Percentiles rank a stretch among this genome's conserved stretches.
phyloP scores from a whole-genome alignment of 345 rosid species.

The Microthlaspi erraticum region DNA sequence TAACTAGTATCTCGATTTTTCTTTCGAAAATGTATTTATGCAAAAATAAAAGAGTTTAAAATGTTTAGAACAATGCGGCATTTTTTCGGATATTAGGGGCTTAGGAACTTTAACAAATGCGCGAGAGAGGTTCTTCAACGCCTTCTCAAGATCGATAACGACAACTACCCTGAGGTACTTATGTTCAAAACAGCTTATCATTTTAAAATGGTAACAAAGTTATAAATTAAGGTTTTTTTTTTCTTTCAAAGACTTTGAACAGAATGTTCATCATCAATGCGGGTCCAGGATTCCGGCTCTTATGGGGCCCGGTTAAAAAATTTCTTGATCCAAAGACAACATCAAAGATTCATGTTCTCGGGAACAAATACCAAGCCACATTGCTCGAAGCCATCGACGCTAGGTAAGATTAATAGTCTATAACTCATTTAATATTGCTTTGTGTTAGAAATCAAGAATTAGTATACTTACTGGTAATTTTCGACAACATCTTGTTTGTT shows the following conservation, averaged over 20 bases:
- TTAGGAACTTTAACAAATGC: conserved; percentile 77
- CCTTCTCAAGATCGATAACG: conserved; percentile 79
- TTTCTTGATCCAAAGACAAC: conserved; percentile 93
- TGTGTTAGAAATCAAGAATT: background rate
- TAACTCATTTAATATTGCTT: conserved; percentile 1
- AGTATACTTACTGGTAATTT: background rate
- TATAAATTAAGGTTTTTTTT: background rate
- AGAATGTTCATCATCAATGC: conserved; percentile 98
- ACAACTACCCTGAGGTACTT: conserved; percentile 91
- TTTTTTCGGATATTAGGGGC: conserved; percentile 58
- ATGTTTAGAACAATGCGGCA: background rate
- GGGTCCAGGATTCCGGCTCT: conserved; percentile 86
- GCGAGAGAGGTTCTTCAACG: conserved; percentile 80
- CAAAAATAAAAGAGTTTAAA: background rate
- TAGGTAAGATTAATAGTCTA: conserved; percentile 50
- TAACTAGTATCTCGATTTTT: background rate
- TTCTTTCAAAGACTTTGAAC: conserved; percentile 65
- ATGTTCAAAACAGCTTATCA: background rate
- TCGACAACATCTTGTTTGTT: conserved; percentile 13
- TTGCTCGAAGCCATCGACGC: conserved; percentile 91
- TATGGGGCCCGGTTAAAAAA: conserved; percentile 78
- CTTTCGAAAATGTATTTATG: background rate
- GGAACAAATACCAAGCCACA: conserved; percentile 82
- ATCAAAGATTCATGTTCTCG: conserved; percentile 92
- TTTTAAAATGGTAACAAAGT: background rate